Evolutionary conservation across 2,329 filamentous ascomycete genomes (phyloP).

Genomic region (Colletotrichum ledebouriae): DNA sequence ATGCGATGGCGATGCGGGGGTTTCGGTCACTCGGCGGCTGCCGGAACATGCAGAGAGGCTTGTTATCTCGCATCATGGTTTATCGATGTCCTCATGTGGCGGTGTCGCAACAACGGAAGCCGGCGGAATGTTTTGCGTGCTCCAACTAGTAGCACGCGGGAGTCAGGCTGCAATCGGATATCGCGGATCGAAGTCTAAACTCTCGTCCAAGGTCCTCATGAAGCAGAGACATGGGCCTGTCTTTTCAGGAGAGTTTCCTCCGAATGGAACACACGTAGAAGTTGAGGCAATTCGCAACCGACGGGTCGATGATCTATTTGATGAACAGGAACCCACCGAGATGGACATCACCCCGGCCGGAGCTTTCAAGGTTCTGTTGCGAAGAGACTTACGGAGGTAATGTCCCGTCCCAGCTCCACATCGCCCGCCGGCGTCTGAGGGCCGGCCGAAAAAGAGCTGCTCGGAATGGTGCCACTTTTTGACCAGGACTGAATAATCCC

Average conservation of each 20-base stretch:
- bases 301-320: background rate
- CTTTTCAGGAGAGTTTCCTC: constrained; percentile 28
- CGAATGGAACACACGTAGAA: constrained; percentile 2
- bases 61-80: background rate
- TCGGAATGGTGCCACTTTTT: constrained; percentile 2
- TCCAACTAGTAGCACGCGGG: background rate
- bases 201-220: background rate
- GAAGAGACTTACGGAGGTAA: constrained; percentile 10
- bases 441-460: constrained; percentile 3
- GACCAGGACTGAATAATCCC: background rate
- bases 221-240: background rate
- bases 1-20: background rate
- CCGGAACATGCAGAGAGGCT: background rate
- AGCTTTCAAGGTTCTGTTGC: constrained; percentile 3
- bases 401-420: background rate
- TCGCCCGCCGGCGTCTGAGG: constrained; percentile 5
- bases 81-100: background rate
- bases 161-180: constrained; percentile 25
- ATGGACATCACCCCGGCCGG: constrained; percentile 6
- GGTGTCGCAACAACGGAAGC: constrained; percentile 17
- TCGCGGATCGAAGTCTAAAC: constrained; percentile 13
- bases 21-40: background rate
- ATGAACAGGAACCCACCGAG: background rate
- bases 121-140: background rate
- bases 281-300: constrained; percentile 30